Conservation (phyloP, 768 basidiomycete species). For the Cyathus striatus region DNA sequence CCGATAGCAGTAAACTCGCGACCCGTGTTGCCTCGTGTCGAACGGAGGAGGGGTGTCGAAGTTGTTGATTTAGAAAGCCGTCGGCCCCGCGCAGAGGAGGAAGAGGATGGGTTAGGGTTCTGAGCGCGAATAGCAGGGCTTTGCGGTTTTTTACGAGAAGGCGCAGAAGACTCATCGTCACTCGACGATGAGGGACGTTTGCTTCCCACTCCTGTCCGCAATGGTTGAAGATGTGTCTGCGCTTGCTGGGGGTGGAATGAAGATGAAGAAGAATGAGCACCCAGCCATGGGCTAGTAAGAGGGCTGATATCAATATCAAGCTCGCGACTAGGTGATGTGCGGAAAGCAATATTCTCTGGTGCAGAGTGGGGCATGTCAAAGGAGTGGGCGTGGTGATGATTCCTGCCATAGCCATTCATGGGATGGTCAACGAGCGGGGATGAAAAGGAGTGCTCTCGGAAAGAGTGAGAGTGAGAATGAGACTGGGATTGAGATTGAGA, state of each 20-base stretch:
- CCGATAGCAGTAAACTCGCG: constrained; percentile 11
- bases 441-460: background rate
- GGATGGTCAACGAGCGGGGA: constrained; percentile 7
- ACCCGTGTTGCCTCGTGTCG: constrained; percentile 3
- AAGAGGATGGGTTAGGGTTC: constrained; percentile 22
- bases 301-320: constrained; percentile 75
- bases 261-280: too few relatives aligned
- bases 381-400: constrained; percentile 12
- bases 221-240: too few relatives aligned
- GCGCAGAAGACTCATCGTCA: constrained; percentile 39
- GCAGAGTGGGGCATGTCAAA: constrained; percentile 54
- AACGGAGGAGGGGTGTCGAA: constrained; percentile 52
- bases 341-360: constrained; percentile 71
- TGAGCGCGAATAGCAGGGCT: constrained; percentile 42
- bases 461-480: constrained; percentile 5
- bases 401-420: constrained; percentile 11
- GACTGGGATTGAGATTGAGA: constrained; percentile 12
- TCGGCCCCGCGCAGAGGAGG: constrained; percentile 17
- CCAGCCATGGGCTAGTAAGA: constrained; percentile 78
- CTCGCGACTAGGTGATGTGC: constrained; percentile 40
- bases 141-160: constrained; percentile 45
- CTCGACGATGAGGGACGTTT: constrained; percentile 59
- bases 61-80: constrained; percentile 48
- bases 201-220: too few relatives aligned
- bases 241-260: too few relatives aligned